These are phyloP conservation scores for Alternaria arborescens DNA, from an alignment of 2,329 filamentous ascomycete genomes.

Conservation along the genomic window DNA sequence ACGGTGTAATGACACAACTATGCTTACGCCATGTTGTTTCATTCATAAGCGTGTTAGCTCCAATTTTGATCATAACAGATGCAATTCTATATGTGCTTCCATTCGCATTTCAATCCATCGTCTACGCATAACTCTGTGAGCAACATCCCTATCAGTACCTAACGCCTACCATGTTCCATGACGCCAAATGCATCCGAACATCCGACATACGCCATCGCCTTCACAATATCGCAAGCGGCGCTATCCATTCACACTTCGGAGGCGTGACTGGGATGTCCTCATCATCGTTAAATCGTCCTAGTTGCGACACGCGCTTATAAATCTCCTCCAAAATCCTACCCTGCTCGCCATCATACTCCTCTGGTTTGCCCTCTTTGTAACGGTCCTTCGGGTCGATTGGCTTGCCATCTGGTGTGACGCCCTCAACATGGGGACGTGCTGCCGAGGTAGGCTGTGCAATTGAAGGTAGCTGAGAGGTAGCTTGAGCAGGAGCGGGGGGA, in stretches of 20 bases:
- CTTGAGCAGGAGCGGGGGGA: neutral
- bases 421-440: constrained; percentile 15
- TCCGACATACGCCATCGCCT: neutral
- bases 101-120: neutral
- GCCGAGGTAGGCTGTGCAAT: constrained; percentile 51
- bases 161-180: neutral
- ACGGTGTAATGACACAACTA: neutral
- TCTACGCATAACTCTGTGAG: neutral
- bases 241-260: constrained; percentile 74
- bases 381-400: constrained; percentile 50
- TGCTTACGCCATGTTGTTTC: neutral
- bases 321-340: constrained; percentile 62
- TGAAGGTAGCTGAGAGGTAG: constrained; percentile 52
- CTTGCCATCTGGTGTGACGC: constrained; percentile 17
- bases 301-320: constrained; percentile 71
- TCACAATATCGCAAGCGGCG: constrained; percentile 7
- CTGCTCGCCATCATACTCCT: constrained; percentile 67
- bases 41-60: neutral
- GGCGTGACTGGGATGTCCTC: constrained; percentile 79
- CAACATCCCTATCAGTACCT: neutral
- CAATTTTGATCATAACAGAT: neutral
- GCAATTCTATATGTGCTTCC: neutral
- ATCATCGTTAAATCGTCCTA: constrained; percentile 72
- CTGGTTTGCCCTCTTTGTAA: constrained; percentile 67
- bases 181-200: neutral